Percentiles rank a stretch among this genome's conserved stretches.
Conservation (phyloP, 1,284 basidiomycete genomes). For the Pisolithus thermaeus region DNA sequence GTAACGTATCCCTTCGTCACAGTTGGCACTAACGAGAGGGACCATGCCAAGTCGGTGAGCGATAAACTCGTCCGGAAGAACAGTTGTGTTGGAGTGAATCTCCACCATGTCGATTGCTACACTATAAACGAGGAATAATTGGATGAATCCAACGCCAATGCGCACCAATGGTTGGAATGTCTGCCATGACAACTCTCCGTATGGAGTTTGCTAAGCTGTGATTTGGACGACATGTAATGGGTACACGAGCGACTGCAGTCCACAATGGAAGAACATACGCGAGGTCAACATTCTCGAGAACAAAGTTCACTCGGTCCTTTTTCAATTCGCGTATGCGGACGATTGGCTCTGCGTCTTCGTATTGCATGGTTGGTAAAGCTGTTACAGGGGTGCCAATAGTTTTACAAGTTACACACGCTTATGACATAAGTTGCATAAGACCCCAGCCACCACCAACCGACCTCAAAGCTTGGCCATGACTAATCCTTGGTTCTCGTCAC, state of each 20-base stretch:
- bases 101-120: conserved; percentile 96
- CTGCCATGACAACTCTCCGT: conserved; percentile 89
- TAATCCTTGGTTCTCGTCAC: conserved; percentile 32
- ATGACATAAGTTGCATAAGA: conserved; percentile 6
- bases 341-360: conserved; percentile 53
- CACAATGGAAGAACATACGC: conserved; percentile 48
- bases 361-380: conserved; percentile 19
- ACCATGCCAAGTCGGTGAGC: conserved; percentile 95
- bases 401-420: neutral
- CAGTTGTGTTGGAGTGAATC: conserved; percentile 87
- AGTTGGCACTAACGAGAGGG: conserved; percentile 81
- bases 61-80: conserved; percentile 96
- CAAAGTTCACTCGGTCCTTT: conserved; percentile 79
- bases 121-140: neutral
- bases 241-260: neutral
- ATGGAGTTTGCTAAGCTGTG: conserved; percentile 83
- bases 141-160: conserved; percentile 8
- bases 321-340: conserved; percentile 77
- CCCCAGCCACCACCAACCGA: conserved; percentile 19
- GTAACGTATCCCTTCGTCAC: conserved; percentile 81
- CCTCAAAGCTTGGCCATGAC: conserved; percentile 29
- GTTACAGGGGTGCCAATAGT: too few relatives aligned
- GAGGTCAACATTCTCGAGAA: conserved; percentile 89
- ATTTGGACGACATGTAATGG: conserved; percentile 3
- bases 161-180: conserved; percentile 89